Percentiles rank a stretch among this genome's conserved stretches.
phyloP scores from a whole-genome alignment of 768 basidiomycete species.

The Lepiota brunneoincarnata region DNA sequence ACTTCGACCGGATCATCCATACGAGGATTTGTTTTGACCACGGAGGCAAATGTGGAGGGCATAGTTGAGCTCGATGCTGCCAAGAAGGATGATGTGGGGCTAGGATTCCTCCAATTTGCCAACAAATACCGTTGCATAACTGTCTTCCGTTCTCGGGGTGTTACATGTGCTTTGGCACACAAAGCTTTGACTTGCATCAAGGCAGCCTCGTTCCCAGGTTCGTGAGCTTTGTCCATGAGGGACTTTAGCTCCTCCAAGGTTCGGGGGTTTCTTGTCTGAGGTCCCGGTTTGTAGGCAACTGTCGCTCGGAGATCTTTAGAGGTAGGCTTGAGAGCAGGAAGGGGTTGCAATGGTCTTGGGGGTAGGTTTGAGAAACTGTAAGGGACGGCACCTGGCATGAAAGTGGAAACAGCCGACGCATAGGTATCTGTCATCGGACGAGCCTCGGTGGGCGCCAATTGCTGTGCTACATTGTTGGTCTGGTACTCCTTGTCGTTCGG shows the following conservation, averaged over 20 bases:
- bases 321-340: background rate
- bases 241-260: conserved; percentile 38
- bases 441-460: background rate
- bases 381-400: background rate
- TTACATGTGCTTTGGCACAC: conserved; percentile 42
- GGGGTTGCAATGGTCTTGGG: background rate
- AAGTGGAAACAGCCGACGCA: conserved; percentile 1
- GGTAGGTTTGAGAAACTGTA: background rate
- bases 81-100: background rate
- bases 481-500: background rate
- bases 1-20: conserved; percentile 43
- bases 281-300: conserved; percentile 13
- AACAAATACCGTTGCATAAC: conserved; percentile 41
- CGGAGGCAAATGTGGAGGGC: conserved; percentile 9
- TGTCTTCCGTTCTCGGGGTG: conserved; percentile 41
- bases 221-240: conserved; percentile 40
- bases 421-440: background rate
- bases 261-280: conserved; percentile 24
- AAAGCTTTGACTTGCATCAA: conserved; percentile 41
- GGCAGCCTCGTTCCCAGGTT: conserved; percentile 38
- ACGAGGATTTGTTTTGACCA: conserved; percentile 38
- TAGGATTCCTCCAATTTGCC: conserved; percentile 42
- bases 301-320: conserved; percentile 4
- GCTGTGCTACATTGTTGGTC: background rate
- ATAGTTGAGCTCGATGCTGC: too few species aligned